Evolutionary conservation across 2,329 filamentous ascomycete genomes (phyloP), one percentile per base, ranked within the genome.

Genomic region (Beauveria bassiana): DNA sequence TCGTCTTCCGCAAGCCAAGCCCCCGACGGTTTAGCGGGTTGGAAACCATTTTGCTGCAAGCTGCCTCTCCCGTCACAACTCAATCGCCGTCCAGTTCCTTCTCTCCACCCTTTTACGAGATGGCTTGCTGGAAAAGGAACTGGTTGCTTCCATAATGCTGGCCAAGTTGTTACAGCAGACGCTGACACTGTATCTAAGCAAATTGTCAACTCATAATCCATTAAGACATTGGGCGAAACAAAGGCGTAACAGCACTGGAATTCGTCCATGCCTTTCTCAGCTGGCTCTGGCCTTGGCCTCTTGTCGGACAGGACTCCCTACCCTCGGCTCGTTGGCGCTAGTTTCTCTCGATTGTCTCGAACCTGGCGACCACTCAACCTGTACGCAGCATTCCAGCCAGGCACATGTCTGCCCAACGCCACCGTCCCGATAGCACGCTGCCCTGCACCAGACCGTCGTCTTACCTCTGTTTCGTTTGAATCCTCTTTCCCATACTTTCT

Each of bases 1-100:
- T 59, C 57, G 24, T 31, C 57, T 59, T 26, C 38, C 34, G 22
- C 47, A 59, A 52, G 38, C 57, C 57, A 59, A 45, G 57, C 57
- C 57, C 12, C 18, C 3, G 57, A 24, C 47, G 26, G 24, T 12
- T 50, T 58, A 58, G 55, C 45, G 46, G 45, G 24, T 28, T 50
- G 34, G 46, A 52, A 57, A 51, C 43, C 38, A 51, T 52, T 52
- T 59, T 59, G 43, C 34, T 54, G n/a, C 51, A 14, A 43, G 52
- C 40, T 28, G 12, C 22, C 7, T 45, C 24, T 42, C 18, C 18
- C 26, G 26, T 34, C 24, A n/a, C 49, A 51, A 6, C 49, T 20
- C 46, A 28, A 5, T 50, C 22, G 43, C n/a, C n/a, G 22, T 9
- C 22, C 31, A 28, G 46, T 31, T n/a, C 24, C 28, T 18, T 43